Evolutionary conservation across 306 rosid genomes (phyloP).

Genomic region (Mimosa pudica): DNA sequence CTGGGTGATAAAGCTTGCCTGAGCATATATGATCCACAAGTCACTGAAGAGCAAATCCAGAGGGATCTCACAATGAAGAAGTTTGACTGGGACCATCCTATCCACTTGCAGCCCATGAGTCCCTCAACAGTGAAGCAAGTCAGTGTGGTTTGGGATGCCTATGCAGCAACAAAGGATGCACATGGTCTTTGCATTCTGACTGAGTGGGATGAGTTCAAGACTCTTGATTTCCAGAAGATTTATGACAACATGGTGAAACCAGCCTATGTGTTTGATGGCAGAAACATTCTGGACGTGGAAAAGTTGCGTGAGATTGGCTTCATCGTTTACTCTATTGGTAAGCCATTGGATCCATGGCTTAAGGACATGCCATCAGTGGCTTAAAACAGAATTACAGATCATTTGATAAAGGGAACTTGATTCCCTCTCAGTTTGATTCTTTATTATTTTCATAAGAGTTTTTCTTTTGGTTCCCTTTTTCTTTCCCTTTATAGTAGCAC

Average conservation of each 20-base stretch:
- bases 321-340: conserved; percentile 88
- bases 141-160: conserved; percentile 79
- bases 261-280: conserved; percentile 84
- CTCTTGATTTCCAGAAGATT: conserved; percentile 75
- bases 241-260: conserved; percentile 87
- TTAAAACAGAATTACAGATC: conserved; percentile 44
- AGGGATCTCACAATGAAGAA: conserved; percentile 81
- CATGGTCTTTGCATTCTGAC: conserved; percentile 86
- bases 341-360: conserved; percentile 89
- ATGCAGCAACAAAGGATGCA: conserved; percentile 83
- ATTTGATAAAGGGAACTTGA: conserved; percentile 31
- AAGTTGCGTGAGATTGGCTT: conserved; percentile 87
- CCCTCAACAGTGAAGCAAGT: conserved; percentile 83
- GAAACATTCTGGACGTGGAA: conserved; percentile 57
- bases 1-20: conserved; percentile 77
- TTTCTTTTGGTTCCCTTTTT: conserved; percentile 28
- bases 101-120: conserved; percentile 80
- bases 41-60: conserved; percentile 85
- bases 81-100: conserved; percentile 96
- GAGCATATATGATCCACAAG: conserved; percentile 87
- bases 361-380: conserved; percentile 96
- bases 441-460: conserved; percentile 39
- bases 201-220: conserved; percentile 96
- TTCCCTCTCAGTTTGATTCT: conserved; percentile 51
- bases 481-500: conserved; percentile 48